phyloP scores from a whole-genome alignment of 495 filamentous ascomycete species.

The Podospora sp. region DNA sequence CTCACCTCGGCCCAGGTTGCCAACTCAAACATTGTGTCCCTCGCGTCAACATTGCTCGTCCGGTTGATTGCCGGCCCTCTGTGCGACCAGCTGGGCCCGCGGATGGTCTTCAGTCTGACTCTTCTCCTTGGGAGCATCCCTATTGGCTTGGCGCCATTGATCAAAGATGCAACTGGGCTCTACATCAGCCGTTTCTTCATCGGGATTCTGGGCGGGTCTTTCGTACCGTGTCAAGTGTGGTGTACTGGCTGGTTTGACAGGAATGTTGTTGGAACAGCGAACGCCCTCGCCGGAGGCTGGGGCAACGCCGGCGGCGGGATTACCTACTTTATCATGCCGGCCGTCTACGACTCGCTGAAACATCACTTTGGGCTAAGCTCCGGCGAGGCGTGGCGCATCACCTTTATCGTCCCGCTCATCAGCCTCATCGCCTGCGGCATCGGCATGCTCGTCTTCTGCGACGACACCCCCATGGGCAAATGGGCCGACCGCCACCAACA shows the following conservation, averaged over 20 bases:
- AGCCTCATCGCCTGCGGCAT: slow-evolving; percentile 67
- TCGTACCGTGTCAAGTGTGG: slow-evolving; percentile 97
- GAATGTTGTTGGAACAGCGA: slow-evolving; percentile 91
- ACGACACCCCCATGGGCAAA: slow-evolving; percentile 80
- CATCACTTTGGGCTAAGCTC: slow-evolving; percentile 53
- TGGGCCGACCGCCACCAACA: slow-evolving; percentile 72
- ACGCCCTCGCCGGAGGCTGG: slow-evolving; percentile 80
- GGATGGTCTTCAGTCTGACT: slow-evolving; percentile 74
- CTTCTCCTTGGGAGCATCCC: slow-evolving; percentile 79
- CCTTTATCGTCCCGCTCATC: slow-evolving; percentile 82
- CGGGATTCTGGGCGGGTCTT: slow-evolving; percentile 86
- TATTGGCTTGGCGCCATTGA: slow-evolving; percentile 77
- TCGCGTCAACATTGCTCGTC: slow-evolving; percentile 82
- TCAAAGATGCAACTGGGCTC: slow-evolving; percentile 69
- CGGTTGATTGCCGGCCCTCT: slow-evolving; percentile 80
- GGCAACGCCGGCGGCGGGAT: slow-evolving; percentile 93
- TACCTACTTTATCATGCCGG: slow-evolving; percentile 90
- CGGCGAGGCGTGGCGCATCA: slow-evolving; percentile 79
- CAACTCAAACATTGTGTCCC: slow-evolving; percentile 90
- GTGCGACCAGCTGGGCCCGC: slow-evolving; percentile 84
- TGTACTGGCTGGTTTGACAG: slow-evolving; percentile 95
- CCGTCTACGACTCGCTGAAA: slow-evolving; percentile 83
- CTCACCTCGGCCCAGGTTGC: slow-evolving; percentile 73
- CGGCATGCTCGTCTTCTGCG: slow-evolving; percentile 69
- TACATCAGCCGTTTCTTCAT: slow-evolving; percentile 87